Evolutionary conservation across 345 rosid species (phyloP), one percentile per base, ranked within the genome.

Genomic region (Pistacia vera): DNA sequence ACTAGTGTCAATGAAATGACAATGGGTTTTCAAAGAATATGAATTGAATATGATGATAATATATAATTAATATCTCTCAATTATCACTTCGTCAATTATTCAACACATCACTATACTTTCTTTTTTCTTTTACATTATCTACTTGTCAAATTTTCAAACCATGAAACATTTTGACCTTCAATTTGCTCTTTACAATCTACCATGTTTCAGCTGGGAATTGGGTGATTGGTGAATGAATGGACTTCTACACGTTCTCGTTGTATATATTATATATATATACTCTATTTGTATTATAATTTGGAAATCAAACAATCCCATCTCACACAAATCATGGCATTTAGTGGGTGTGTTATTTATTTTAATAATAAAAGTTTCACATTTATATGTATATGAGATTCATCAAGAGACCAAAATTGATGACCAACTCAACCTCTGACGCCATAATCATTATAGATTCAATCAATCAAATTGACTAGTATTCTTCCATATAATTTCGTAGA

Each of bases 1-100:
- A 60, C 66, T 35, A 5, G 5, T 25, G 58, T 72, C 58, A 72
- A 72, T 60, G 66, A 72, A 46, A 14, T 72, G 66, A 72, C 65
- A 72, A 3, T n/a, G 75, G 64, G 66, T 71, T 44, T 71, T 57
- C 46, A 72, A 25, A 41, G 61, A 22, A 41, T 13, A 41, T 14
- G 18, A 20, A 20, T 11, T 36, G 44, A 11, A 38, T 38, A 38
- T 38, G 5, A 38, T 38, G 44, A 38, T 38, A 38, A 38, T 38
- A 38, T 38, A 38, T 38, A 41, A 4, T 41, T 36, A 6, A 56
- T 36, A 41, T 38, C 63, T 56, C 12, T 63, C 67, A 49, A 67
- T 67, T 7, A 25, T 67, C 36, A 14, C 57, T 18, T 28, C 71
- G 3, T 68, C 59, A 28, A 49, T 51, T 22, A 54, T 59, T 71